These are phyloP conservation scores for Puccinia triticina DNA, from an alignment of 1,284 basidiomycete genomes.

Conservation along the genomic window DNA sequence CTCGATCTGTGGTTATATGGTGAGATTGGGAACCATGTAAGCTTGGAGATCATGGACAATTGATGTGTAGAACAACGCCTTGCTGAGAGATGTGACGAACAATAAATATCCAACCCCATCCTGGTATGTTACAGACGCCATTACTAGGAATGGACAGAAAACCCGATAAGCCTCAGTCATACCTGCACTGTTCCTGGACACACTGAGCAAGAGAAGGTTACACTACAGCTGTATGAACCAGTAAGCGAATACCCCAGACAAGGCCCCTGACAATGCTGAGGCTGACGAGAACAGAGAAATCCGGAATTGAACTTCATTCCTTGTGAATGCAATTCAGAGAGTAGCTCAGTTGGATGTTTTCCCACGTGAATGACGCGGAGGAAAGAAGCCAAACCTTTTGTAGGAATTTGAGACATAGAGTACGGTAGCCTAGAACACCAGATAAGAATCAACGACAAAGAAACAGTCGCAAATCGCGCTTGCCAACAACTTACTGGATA, in stretches of 20 bases:
- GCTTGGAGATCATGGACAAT: neutral
- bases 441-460: neutral
- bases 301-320: constrained; percentile 44
- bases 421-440: constrained; percentile 29
- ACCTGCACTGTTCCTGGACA: neutral
- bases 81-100: constrained; percentile 7
- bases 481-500: constrained; percentile 33
- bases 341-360: neutral
- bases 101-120: constrained; percentile 51
- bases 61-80: neutral
- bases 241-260: constrained; percentile 43
- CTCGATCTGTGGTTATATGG: constrained; percentile 28
- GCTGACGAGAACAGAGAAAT: constrained; percentile 45
- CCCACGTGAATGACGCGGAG: no score
- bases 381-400: constrained; percentile 30
- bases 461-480: neutral
- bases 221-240: constrained; percentile 41
- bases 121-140: constrained; percentile 26
- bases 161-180: neutral
- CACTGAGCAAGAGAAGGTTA: neutral
- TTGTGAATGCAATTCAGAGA: neutral
- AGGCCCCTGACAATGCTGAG: constrained; percentile 42
- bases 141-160: neutral
- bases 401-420: constrained; percentile 47
- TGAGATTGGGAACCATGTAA: neutral